Conservation (phyloP, 2,329 filamentous ascomycete genomes). For the Nigrospora oryzae region DNA sequence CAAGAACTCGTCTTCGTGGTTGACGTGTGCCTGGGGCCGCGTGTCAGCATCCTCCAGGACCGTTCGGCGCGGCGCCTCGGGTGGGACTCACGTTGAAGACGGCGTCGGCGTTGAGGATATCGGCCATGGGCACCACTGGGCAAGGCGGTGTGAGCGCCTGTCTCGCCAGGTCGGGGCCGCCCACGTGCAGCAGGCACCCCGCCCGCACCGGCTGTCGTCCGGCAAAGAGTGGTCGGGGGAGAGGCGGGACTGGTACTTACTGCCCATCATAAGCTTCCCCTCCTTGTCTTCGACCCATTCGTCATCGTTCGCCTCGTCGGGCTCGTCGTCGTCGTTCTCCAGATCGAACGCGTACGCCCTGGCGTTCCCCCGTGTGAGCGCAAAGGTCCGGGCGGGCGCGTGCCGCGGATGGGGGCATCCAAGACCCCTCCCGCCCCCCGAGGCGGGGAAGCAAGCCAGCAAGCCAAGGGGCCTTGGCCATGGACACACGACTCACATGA, state of each 20-base stretch:
- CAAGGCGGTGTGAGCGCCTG: too few species aligned
- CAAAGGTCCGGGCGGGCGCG: too few species aligned
- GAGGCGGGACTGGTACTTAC: background rate
- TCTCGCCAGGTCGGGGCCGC: too few species aligned
- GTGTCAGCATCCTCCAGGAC: background rate
- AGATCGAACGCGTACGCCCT: slow-evolving; percentile 80
- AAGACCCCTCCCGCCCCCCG: too few species aligned
- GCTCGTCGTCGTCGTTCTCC: slow-evolving; percentile 36
- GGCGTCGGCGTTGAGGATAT: slow-evolving; percentile 82
- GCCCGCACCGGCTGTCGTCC: too few species aligned
- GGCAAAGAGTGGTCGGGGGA: too few species aligned
- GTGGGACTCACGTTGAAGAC: slow-evolving; percentile 62
- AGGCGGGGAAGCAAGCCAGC: too few species aligned
- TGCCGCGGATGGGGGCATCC: too few species aligned
- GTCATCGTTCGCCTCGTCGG: slow-evolving; percentile 51
- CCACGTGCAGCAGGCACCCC: too few species aligned
- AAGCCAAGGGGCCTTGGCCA: too few species aligned
- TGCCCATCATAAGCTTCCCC: slow-evolving; percentile 58
- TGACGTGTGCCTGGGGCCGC: slow-evolving; percentile 39
- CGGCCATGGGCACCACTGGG: slow-evolving; percentile 75
- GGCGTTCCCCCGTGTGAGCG: background rate
- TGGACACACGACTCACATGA: slow-evolving; percentile 47
- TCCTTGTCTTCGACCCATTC: slow-evolving; percentile 59
- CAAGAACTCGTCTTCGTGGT: slow-evolving; percentile 45
- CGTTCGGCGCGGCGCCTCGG: background rate